phyloP scores from a whole-genome alignment of 495 filamentous ascomycete genomes.

The Evernia prunastri region DNA sequence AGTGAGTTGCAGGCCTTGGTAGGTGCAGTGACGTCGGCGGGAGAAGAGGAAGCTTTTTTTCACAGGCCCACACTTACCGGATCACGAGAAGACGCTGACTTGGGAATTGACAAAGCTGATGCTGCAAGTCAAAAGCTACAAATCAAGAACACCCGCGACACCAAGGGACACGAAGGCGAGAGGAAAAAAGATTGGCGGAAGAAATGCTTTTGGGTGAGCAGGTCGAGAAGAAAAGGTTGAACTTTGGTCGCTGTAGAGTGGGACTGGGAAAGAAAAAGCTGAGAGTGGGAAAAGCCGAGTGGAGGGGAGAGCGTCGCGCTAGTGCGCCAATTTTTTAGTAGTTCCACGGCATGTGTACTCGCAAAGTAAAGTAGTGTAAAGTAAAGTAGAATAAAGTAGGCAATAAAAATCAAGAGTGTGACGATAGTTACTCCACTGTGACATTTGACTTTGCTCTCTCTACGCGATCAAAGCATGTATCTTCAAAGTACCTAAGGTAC shows the following conservation, averaged over 20 bases:
- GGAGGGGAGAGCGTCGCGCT: slow-evolving; percentile 1
- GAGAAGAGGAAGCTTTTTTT: not conserved
- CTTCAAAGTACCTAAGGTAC: not conserved
- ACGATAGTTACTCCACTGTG: not conserved
- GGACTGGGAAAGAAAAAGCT: slow-evolving; percentile 18
- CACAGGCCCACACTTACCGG: slow-evolving; percentile 30
- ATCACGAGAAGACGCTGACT: slow-evolving; percentile 27
- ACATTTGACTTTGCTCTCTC: not conserved
- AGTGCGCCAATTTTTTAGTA: slow-evolving; percentile 18
- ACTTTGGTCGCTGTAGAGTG: not conserved
- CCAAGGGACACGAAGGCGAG: slow-evolving; percentile 21
- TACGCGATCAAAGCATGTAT: not conserved
- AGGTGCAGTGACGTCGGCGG: slow-evolving; percentile 5
- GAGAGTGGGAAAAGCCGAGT: slow-evolving; percentile 14
- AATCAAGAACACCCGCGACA: slow-evolving; percentile 29
- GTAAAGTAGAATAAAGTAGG: no score
- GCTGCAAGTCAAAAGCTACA: slow-evolving; percentile 25
- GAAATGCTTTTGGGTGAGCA: slow-evolving; percentile 20
- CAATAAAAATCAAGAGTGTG: no score
- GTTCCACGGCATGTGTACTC: slow-evolving; percentile 7
- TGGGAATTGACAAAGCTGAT: slow-evolving; percentile 21
- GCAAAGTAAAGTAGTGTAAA: no score
- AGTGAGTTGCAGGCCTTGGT: slow-evolving; percentile 1
- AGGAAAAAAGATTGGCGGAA: slow-evolving; percentile 22
- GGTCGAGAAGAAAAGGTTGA: slow-evolving; percentile 11